A percentile compares a stretch with the other conserved stretches of the same genome.
Conservation (phyloP, 2,329 filamentous ascomycete species). For the Chrysosporium queenslandicum region DNA sequence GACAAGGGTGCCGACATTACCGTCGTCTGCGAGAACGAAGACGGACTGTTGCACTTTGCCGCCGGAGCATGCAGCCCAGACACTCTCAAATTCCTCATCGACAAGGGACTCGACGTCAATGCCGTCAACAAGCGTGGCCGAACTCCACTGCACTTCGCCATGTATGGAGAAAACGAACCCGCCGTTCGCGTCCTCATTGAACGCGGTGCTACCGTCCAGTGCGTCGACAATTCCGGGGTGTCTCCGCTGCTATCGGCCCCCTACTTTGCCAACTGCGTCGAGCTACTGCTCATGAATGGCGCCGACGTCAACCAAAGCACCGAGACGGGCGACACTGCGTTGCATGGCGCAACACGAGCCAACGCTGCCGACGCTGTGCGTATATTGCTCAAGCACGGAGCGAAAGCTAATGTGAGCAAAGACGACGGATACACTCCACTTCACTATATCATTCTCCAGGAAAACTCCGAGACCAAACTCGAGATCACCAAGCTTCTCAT, state of each 20-base stretch:
- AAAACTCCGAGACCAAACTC: neutral
- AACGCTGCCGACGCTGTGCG: neutral
- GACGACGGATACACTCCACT: neutral
- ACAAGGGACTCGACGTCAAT: neutral
- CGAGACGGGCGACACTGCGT: neutral
- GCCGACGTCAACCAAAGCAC: neutral
- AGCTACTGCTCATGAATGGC: constrained; percentile 1
- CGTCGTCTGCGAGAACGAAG: neutral
- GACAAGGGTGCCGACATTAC: constrained; percentile 8
- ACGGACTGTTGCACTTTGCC: constrained; percentile 3
- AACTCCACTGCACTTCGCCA: constrained; percentile 3
- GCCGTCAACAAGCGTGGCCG: neutral
- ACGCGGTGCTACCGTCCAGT: constrained; percentile 3
- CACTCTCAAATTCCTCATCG: neutral
- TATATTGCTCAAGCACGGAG: constrained; percentile 8
- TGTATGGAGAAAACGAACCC: neutral
- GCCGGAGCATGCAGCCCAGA: neutral
- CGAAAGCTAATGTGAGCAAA: neutral
- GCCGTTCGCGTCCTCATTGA: neutral
- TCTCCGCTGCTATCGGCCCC: neutral
- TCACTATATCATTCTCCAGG: neutral
- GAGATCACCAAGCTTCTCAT: constrained; percentile 5
- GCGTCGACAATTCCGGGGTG: neutral
- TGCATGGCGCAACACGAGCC: neutral
- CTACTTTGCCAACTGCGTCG: neutral